phyloP scores from a whole-genome alignment of 176 grass and related monocot species.

The Panicum miliaceum region DNA sequence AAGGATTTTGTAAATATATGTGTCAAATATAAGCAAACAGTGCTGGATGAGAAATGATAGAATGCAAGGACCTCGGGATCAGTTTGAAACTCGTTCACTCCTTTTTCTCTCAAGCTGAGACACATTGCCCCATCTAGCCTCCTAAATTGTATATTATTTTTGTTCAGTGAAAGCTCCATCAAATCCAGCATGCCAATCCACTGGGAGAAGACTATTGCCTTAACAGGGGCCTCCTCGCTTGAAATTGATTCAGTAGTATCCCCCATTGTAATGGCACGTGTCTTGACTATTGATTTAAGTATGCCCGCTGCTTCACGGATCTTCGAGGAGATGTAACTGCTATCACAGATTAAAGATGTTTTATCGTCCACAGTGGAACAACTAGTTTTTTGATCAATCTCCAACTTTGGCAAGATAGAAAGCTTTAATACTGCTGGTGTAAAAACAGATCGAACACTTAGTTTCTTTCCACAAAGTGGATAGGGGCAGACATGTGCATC shows the following conservation, averaged over 20 bases:
- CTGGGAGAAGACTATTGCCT: constrained; percentile 91
- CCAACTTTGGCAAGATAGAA: constrained; percentile 49
- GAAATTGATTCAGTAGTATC: constrained; percentile 34
- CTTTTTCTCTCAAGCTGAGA: constrained; percentile 60
- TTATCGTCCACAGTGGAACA: constrained; percentile 39
- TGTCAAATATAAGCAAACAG: constrained; percentile 1
- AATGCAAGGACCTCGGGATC: constrained; percentile 59
- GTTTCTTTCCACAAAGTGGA: constrained; percentile 52
- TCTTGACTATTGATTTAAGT: constrained; percentile 52
- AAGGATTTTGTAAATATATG: not conserved
- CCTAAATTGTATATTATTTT: constrained; percentile 65
- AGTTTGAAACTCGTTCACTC: constrained; percentile 78
- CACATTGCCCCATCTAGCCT: constrained; percentile 86
- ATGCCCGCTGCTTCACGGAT: constrained; percentile 59
- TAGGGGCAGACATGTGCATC: constrained; percentile 67
- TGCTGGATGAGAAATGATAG: not conserved
- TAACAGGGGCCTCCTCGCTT: constrained; percentile 47
- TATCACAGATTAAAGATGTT: constrained; percentile 53
- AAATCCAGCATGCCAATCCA: constrained; percentile 95
- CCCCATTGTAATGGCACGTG: not conserved
- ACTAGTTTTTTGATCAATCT: constrained; percentile 40
- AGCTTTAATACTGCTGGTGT: constrained; percentile 61
- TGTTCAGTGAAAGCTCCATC: constrained; percentile 72
- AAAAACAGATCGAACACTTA: constrained; percentile 64
- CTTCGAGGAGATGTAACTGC: constrained; percentile 85